Conservation (phyloP, 2,329 filamentous ascomycete genomes). For the Sphaerulina musiva region DNA sequence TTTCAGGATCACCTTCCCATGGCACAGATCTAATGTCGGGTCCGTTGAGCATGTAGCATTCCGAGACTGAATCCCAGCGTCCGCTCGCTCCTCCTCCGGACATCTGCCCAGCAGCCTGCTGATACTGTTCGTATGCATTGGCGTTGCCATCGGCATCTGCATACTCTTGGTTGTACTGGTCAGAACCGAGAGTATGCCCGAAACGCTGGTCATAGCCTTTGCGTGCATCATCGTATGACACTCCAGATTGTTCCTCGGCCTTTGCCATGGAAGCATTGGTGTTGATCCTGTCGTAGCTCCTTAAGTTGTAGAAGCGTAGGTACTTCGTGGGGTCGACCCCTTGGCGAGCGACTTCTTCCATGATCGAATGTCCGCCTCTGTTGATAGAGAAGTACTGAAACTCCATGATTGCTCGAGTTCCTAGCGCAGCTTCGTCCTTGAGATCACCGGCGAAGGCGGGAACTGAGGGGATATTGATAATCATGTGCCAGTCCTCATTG, state of each 20-base stretch:
- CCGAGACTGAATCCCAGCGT: slow-evolving; percentile 68
- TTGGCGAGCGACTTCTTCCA: slow-evolving; percentile 59
- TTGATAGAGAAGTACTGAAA: slow-evolving; percentile 78
- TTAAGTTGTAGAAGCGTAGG: slow-evolving; percentile 77
- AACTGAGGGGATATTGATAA: slow-evolving; percentile 71
- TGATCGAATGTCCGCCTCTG: slow-evolving; percentile 69
- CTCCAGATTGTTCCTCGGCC: slow-evolving; percentile 57
- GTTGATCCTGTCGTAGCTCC: slow-evolving; percentile 80
- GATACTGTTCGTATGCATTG: slow-evolving; percentile 59
- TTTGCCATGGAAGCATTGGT: slow-evolving; percentile 54
- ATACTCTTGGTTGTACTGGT: slow-evolving; percentile 32
- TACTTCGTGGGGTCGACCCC: slow-evolving; percentile 67
- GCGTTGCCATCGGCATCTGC: slow-evolving; percentile 21
- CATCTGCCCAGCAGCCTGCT: slow-evolving; percentile 57
- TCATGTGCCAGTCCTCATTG: slow-evolving; percentile 63
- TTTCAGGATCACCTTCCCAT: slow-evolving; percentile 49
- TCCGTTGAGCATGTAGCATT: slow-evolving; percentile 77
- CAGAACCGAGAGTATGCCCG: slow-evolving; percentile 25
- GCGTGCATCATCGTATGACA: slow-evolving; percentile 61
- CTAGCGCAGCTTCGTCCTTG: slow-evolving; percentile 62
- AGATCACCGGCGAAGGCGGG: slow-evolving; percentile 79
- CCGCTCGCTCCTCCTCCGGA: slow-evolving; percentile 42
- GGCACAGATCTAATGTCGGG: slow-evolving; percentile 60
- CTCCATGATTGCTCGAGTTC: slow-evolving; percentile 81
- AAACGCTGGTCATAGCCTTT: slow-evolving; percentile 46